Conservation (phyloP, 768 basidiomycete species). For the Calocybe indica region DNA sequence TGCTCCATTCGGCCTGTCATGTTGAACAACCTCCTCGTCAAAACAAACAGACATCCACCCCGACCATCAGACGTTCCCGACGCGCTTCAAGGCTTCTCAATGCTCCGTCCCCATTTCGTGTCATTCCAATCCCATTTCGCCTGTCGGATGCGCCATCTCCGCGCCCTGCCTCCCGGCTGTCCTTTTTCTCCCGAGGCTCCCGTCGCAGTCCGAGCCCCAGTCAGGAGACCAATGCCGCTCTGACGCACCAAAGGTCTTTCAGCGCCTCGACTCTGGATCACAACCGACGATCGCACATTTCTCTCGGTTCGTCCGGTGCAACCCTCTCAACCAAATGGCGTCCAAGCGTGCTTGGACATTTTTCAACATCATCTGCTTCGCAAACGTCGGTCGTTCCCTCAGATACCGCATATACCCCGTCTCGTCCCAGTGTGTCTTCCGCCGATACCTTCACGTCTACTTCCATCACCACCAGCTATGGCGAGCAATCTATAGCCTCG, state of each 20-base stretch:
- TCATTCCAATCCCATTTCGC: conserved; percentile 40
- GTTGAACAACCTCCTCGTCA: too few species aligned
- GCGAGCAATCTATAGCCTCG: conserved; percentile 33
- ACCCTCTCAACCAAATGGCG: conserved; percentile 41
- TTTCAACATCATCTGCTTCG: conserved; percentile 42
- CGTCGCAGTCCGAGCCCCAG: conserved; percentile 22
- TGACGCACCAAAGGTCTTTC: conserved; percentile 40
- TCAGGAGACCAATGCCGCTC: conserved; percentile 15
- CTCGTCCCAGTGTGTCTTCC: conserved; percentile 59
- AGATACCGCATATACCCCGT: conserved; percentile 32
- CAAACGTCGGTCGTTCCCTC: conserved; percentile 36
- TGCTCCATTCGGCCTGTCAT: too few species aligned
- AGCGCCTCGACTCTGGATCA: conserved; percentile 40
- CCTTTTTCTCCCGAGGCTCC: conserved; percentile 36
- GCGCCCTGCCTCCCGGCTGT: conserved; percentile 31
- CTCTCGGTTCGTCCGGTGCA: neutral
- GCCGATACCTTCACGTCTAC: conserved; percentile 48
- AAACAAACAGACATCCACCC: conserved; percentile 24
- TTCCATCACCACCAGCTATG: conserved; percentile 41
- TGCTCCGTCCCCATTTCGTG: conserved; percentile 31
- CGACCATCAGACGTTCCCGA: conserved; percentile 23
- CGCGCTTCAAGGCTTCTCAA: conserved; percentile 30
- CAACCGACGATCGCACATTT: too few species aligned
- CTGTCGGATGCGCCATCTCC: conserved; percentile 30
- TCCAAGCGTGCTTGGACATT: conserved; percentile 63